Percentiles rank a stretch among this genome's conserved stretches.
phyloP scores from a whole-genome alignment of 305 asterid species.

The Andrographis paniculata region DNA sequence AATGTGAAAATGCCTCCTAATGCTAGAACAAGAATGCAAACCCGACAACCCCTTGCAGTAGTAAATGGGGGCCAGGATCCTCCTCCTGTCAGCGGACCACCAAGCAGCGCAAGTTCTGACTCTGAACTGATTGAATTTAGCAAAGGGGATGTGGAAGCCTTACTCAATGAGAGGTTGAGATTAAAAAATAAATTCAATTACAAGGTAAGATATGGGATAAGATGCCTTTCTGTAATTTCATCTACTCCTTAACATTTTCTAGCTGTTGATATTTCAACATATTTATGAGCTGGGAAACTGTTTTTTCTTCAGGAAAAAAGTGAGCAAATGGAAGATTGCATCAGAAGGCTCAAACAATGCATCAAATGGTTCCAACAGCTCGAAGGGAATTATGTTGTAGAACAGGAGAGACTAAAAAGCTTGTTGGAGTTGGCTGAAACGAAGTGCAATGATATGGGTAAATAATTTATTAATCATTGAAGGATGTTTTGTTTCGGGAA shows the following conservation, averaged over 20 bases:
- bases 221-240: too few relatives aligned
- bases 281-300: slow-evolving; percentile 2
- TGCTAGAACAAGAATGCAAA: slow-evolving; percentile 31
- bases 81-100: slow-evolving; percentile 51
- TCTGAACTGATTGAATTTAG: slow-evolving; percentile 50
- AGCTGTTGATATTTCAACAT: not conserved
- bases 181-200: slow-evolving; percentile 51
- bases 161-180: slow-evolving; percentile 65
- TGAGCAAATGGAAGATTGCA: slow-evolving; percentile 54
- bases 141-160: slow-evolving; percentile 63
- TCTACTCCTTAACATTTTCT: too few relatives aligned
- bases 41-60: slow-evolving; percentile 68
- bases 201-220: slow-evolving; percentile 43
- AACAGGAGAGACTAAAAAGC: slow-evolving; percentile 33
- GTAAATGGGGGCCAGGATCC: slow-evolving; percentile 77
- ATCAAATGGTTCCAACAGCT: slow-evolving; percentile 83
- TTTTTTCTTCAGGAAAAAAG: slow-evolving; percentile 56
- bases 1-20: slow-evolving; percentile 52
- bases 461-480: not conserved
- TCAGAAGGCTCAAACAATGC: slow-evolving; percentile 72
- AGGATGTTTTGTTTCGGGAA: not conserved
- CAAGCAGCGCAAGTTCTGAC: slow-evolving; percentile 66
- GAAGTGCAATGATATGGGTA: slow-evolving; percentile 71
- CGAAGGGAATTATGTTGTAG: slow-evolving; percentile 48
- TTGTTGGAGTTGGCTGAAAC: slow-evolving; percentile 51